Evolutionary conservation across 345 rosid genomes (phyloP).

Genomic region (Eucalyptus albens): DNA sequence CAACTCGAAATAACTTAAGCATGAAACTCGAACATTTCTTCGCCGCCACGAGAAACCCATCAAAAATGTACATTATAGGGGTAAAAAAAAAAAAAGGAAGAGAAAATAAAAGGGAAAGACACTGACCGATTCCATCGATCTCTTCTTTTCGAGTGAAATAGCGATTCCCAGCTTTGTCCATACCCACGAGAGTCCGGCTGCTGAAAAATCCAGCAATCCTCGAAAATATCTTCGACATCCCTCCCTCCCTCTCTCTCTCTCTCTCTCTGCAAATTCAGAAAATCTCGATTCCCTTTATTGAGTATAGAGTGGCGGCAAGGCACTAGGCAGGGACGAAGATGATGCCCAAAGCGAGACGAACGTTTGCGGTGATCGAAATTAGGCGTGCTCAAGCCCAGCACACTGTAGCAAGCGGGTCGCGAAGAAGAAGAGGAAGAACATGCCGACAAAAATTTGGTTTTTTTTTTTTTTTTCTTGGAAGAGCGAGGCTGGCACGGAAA

Average conservation of each 20-base stretch:
- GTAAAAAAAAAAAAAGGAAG: background rate
- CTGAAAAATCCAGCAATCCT: constrained; percentile 59
- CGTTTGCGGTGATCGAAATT: background rate
- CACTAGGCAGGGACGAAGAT: background rate
- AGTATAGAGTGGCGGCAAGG: background rate
- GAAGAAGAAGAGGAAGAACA: background rate
- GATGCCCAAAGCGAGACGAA: background rate
- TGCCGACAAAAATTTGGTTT: background rate
- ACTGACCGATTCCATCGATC: constrained; percentile 79
- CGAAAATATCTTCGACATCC: constrained; percentile 69
- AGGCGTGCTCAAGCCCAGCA: background rate
- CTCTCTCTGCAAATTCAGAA: background rate
- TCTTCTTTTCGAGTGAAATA: constrained; percentile 70
- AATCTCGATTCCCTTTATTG: background rate
- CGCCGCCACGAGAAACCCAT: background rate
- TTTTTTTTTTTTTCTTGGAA: background rate
- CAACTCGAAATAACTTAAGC: background rate
- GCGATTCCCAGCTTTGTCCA: constrained; percentile 68
- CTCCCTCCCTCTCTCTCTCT: background rate
- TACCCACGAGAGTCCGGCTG: constrained; percentile 35
- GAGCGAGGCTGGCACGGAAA: background rate
- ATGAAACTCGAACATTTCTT: background rate
- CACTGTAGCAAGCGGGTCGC: background rate
- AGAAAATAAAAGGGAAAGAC: background rate
- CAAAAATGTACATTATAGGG: background rate